Evolutionary conservation across 2,329 filamentous ascomycete genomes (phyloP), one percentile per base, ranked within the genome.

Genomic region (Fusarium sulawesiense): DNA sequence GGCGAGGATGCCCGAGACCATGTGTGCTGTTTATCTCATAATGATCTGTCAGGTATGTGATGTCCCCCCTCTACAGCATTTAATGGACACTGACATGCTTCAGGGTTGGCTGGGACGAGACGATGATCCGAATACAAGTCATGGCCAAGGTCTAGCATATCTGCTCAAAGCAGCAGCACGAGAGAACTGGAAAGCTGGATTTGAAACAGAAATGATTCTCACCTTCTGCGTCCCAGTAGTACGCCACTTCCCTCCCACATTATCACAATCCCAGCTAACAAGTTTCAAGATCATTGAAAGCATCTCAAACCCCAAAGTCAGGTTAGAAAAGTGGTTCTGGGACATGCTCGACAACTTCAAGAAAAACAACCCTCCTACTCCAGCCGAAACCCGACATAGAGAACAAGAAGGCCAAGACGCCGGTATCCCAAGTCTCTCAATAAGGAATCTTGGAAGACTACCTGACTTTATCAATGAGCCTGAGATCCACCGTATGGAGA

Each of bases 11-110:
- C 63, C 73, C 0, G 79, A 81, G 20, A 81, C 79, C 0, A 73
- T 81, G 37, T 80, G 79, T 18, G 77, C 79, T 7, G 76, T 81
- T 7, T 81, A 81, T 55, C 60, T 82, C 11, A 66, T 81, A 20
- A 78, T 80, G 74, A 74, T 82, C 30, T 76, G 73, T 13, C 78
- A 81, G 71, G 79, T 80, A 55, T 10, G 75, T 57, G 40, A 13
- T 23, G 9, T 20, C 13, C 10, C 10, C 1, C 16, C 41, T 30
- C 4, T 34, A 4, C 29, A 14, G 2, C 8, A 3, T 1, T 7
- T 7, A 8, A 25, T 11, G 13, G 12, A 32, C 49, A 32, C 61
- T 64, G 47, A 34, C 18, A 6, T 11, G 0, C 10, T 11, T 0
- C 20, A 77, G 79, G 75, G 75, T 2, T 81, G 80, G 79, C 66